Evolutionary conservation across 2,329 filamentous ascomycete species (phyloP).

Genomic region (Fusarium sp.): DNA sequence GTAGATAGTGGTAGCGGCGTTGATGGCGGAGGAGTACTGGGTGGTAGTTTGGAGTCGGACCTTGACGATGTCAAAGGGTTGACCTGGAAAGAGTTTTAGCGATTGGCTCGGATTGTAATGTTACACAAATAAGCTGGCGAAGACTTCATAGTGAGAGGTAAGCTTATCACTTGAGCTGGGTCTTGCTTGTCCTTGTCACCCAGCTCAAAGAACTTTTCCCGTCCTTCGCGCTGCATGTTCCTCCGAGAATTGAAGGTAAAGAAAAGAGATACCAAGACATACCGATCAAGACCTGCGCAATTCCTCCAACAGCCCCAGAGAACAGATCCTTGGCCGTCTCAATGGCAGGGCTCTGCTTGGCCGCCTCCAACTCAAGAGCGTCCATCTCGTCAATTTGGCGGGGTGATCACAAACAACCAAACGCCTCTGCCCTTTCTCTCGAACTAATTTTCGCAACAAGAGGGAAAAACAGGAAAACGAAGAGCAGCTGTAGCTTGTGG

Average conservation of each 20-base stretch:
- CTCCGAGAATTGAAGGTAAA: neutral
- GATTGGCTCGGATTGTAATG: neutral
- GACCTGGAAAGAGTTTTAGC: constrained; percentile 62
- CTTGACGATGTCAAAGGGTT: constrained; percentile 93
- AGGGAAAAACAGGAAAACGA: neutral
- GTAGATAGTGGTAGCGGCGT: constrained; percentile 87
- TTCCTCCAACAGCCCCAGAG: constrained; percentile 88
- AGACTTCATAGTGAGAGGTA: constrained; percentile 24
- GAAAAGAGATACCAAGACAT: constrained; percentile 14
- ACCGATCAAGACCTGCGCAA: constrained; percentile 96
- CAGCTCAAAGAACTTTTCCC: constrained; percentile 52
- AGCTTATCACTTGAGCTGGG: constrained; percentile 18
- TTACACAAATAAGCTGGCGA: neutral
- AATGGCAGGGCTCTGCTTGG: constrained; percentile 55
- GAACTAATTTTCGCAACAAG: neutral
- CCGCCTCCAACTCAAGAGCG: constrained; percentile 54
- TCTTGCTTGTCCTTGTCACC: neutral
- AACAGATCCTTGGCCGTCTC: constrained; percentile 90
- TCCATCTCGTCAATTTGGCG: constrained; percentile 42
- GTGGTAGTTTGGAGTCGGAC: constrained; percentile 93
- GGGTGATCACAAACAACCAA: constrained; percentile 1
- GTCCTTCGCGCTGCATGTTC: constrained; percentile 28
- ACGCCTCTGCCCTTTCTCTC: constrained; percentile 1
- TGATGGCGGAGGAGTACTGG: constrained; percentile 82
- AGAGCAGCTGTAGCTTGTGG: neutral